These are phyloP conservation scores for Dinochytrium kinnereticum DNA, from an alignment of 371 early-diverging fungal species.

Conservation along the genomic window DNA sequence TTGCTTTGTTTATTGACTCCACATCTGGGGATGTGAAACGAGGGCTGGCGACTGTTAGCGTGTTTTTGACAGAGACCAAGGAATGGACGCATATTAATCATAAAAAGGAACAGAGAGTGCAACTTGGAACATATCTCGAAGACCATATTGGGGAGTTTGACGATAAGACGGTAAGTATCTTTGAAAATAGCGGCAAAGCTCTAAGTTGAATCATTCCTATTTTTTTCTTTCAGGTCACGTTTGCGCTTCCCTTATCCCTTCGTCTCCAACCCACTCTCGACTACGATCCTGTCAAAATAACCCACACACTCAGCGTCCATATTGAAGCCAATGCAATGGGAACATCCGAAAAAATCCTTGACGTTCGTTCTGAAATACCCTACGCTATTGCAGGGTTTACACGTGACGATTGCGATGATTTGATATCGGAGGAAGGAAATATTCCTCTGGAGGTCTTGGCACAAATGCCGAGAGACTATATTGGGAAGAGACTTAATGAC, in stretches of 20 bases:
- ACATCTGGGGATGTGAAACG: background rate
- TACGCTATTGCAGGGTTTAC: conserved; percentile 17
- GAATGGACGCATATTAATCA: background rate
- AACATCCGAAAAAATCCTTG: background rate
- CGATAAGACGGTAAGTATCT: conserved; percentile 5
- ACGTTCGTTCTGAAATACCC: conserved; percentile 8
- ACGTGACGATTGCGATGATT: conserved; percentile 15
- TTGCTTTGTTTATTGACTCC: background rate
- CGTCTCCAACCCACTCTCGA: conserved; percentile 1
- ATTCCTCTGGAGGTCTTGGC: background rate
- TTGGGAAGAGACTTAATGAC: conserved; percentile 11
- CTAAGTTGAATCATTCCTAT: too few species aligned
- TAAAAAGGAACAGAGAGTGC: background rate
- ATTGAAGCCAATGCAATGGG: background rate
- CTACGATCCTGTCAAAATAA: conserved; percentile 11
- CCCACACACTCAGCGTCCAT: background rate
- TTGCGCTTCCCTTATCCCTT: conserved; percentile 6
- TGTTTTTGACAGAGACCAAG: background rate
- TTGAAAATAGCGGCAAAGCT: background rate
- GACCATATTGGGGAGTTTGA: background rate
- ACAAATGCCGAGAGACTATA: background rate
- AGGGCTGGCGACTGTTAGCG: background rate
- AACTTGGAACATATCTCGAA: conserved; percentile 1
- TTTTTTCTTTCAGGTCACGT: conserved; percentile 9
- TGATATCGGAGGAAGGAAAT: background rate